Percentiles rank a stretch among this genome's conserved stretches.
Evolutionary conservation across 306 rosid species (phyloP).

Genomic region (Cucumis sativus): DNA sequence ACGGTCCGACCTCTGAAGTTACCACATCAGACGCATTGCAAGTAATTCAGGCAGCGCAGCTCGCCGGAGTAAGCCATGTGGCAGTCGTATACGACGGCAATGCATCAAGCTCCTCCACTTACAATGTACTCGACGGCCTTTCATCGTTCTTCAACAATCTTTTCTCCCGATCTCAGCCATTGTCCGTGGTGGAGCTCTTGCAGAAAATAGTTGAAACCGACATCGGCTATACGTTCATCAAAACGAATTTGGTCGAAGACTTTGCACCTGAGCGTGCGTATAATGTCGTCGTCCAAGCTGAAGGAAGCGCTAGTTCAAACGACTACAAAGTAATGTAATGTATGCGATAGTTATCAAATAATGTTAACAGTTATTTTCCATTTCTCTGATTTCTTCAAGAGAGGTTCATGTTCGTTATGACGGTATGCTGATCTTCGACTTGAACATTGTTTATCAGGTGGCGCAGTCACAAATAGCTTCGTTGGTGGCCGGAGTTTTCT

Average conservation of each 20-base stretch:
- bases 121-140: slow-evolving; percentile 86
- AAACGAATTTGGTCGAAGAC: slow-evolving; percentile 68
- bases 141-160: slow-evolving; percentile 69
- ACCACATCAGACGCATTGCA: slow-evolving; percentile 56
- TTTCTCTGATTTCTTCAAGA: slow-evolving; percentile 9
- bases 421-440: not conserved
- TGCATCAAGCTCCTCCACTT: slow-evolving; percentile 27
- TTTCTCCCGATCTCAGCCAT: slow-evolving; percentile 49
- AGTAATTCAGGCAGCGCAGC: slow-evolving; percentile 74
- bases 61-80: slow-evolving; percentile 84
- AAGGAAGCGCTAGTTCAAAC: slow-evolving; percentile 48
- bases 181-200: slow-evolving; percentile 50
- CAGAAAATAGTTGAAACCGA: slow-evolving; percentile 63
- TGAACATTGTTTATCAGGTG: slow-evolving; percentile 32
- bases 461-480: slow-evolving; percentile 70
- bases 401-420: slow-evolving; percentile 2
- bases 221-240: slow-evolving; percentile 68
- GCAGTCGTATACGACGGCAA: slow-evolving; percentile 56
- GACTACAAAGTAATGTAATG: slow-evolving; percentile 99
- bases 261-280: slow-evolving; percentile 59
- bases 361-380: not conserved
- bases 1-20: slow-evolving; percentile 63
- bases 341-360: slow-evolving; percentile 49
- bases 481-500: slow-evolving; percentile 75
- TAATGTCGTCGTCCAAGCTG: slow-evolving; percentile 67